Evolutionary conservation across 2,329 filamentous ascomycete genomes (phyloP), one percentile per base, ranked within the genome.

Genomic region (Trichophyton simii): DNA sequence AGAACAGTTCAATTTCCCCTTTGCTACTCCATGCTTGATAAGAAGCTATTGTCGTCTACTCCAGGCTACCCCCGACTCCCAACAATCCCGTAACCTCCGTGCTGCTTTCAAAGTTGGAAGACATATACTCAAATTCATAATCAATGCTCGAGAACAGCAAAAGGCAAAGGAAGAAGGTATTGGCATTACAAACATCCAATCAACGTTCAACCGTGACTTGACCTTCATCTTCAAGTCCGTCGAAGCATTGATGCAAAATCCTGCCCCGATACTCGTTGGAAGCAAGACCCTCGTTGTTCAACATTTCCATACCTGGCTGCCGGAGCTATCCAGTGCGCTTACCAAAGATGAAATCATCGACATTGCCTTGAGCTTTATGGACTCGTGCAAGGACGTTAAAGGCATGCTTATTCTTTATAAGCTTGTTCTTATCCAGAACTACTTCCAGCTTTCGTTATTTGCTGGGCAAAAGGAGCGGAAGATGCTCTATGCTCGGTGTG

Each of bases 261-360:
- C 85, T 1, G 88, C 90, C 1, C 88, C 94, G 0, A 86, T 91
- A 18, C 78, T 97, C 25, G 88, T 97, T 13, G 94, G 94, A 38
- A 97, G 89, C 65, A 95, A 99, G 75, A 97, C 94, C 0, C 78
- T 99, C 58, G 86, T 95, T 1, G 91, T 97, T 11, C 94, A 99
- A 73, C 90, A 97, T 72, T 95, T 97, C 72, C 92, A 97, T 71
- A 88, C 89, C 0, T 99, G 94, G 94, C 78, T 99, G n/a, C 92
- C 94, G 0, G 92, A 97, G 71, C 83, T 99, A 8, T 80, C 84
- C 0, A 84, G 86, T 1, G 80, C 94, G 42, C 80, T 97, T 70
- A 83, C 82, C 3, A 85, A 87, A 0, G 87, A 91, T 68, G 92
- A 97, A 71, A 92, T 96, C 54, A 78, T 96, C 59, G 87, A 95